A percentile compares a stretch with the other conserved stretches of the same genome.
Conservation (phyloP, 192 early-diverging fungal genomes). For the Backusella psychrophila region DNA sequence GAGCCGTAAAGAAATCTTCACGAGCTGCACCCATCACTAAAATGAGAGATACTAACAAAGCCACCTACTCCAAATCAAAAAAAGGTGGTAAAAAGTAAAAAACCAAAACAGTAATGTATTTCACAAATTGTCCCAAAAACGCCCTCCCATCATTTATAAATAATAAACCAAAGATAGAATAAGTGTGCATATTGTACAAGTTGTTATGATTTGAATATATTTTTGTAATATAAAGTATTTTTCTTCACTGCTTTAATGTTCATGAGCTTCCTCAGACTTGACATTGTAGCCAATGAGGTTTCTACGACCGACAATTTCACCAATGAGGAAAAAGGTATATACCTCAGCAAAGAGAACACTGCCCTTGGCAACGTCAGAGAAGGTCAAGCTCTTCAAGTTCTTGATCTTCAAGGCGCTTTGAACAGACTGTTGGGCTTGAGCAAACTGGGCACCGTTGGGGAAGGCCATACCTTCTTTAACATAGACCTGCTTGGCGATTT, state of each 20-base stretch:
- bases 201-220: not conserved
- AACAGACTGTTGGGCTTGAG: constrained; percentile 44
- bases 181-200: constrained; percentile 1
- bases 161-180: not conserved
- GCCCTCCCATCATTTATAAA: not conserved
- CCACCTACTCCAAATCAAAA: not conserved
- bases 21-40: constrained; percentile 20
- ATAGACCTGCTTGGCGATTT: constrained; percentile 63
- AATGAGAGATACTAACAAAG: constrained; percentile 3
- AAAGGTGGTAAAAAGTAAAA: constrained; percentile 1
- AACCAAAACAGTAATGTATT: not conserved
- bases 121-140: not conserved
- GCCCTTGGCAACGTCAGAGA: constrained; percentile 44
- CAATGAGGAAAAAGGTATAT: constrained; percentile 59
- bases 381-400: constrained; percentile 43
- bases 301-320: constrained; percentile 61
- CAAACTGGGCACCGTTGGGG: constrained; percentile 44
- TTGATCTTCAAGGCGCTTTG: constrained; percentile 39
- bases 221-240: not conserved
- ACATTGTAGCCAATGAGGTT: constrained; percentile 61
- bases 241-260: constrained; percentile 11
- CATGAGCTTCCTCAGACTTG: constrained; percentile 33
- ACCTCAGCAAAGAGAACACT: constrained; percentile 52
- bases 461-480: constrained; percentile 56
- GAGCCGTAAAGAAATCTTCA: constrained; percentile 48